phyloP scores from a whole-genome alignment of 306 rosid genomes.

The Vachellia pachyceras region DNA sequence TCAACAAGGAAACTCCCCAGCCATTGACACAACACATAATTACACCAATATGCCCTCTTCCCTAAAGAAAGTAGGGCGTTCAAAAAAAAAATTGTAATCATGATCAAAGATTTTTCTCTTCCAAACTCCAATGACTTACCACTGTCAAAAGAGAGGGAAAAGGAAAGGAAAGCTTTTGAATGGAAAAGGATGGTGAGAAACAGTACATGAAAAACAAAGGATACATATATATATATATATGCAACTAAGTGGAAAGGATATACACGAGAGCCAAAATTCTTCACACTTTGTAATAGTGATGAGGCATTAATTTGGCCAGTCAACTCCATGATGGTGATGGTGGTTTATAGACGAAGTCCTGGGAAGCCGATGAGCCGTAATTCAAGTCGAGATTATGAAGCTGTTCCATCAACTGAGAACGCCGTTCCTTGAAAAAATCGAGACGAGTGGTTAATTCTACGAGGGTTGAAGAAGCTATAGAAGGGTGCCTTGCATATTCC shows the following conservation, averaged over 20 bases:
- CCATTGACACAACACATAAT: constrained; percentile 53
- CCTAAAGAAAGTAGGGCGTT: too few relatives aligned
- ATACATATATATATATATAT: constrained; percentile 43
- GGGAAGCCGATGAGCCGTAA: constrained; percentile 77
- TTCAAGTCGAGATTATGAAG: constrained; percentile 97
- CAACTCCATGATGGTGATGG: constrained; percentile 87
- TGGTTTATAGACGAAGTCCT: constrained; percentile 55
- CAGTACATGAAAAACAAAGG: constrained; percentile 41
- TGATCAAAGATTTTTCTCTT: not conserved
- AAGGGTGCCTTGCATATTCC: too few relatives aligned
- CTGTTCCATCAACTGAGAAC: constrained; percentile 97
- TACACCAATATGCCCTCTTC: constrained; percentile 47
- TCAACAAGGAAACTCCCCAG: constrained; percentile 48
- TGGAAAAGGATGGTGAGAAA: not conserved
- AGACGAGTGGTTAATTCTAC: constrained; percentile 96
- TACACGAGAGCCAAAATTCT: constrained; percentile 49
- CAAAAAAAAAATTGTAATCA: too few relatives aligned
- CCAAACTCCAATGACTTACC: constrained; percentile 53
- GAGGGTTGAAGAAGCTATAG: too few relatives aligned
- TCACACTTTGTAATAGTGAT: constrained; percentile 22
- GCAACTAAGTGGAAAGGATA: constrained; percentile 1
- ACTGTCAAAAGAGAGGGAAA: constrained; percentile 36
- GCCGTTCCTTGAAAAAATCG: constrained; percentile 99
- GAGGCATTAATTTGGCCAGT: constrained; percentile 53
- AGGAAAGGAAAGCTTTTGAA: too few relatives aligned